Base-by-base conservation (phyloP, 441 rosid species). In the Aquilaria agallochum region DNA sequence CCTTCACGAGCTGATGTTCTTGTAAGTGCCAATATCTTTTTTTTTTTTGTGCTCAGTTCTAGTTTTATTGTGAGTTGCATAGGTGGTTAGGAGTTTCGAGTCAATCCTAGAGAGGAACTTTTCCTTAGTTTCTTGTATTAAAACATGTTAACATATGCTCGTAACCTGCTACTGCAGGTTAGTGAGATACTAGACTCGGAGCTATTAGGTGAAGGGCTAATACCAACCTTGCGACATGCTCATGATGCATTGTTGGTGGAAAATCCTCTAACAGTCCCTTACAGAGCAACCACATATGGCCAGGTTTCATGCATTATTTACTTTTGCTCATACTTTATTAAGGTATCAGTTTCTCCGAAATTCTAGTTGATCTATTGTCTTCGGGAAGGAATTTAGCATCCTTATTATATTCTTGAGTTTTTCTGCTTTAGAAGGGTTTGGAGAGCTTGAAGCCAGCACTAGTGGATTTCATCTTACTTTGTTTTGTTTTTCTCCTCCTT, bases 131-230 rank as follows among this genome's bases (percentile, higher is more conserved):
- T 15, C 27, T 54, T 2, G 57, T 14, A 2, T 31, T 40, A 10
- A 49, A 53, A 44, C 45, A 48, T 56, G 50, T 15, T 6, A 20
- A 36, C 6, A 34, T 65, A 13, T 40, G 40, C 9, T 56, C 50
- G 44, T 60, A 34, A 46, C 14, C 31, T 31, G 50, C 67, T 9
- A 58, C 42, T 69, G 64, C 78, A 95, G 99, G 98, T 95, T 3
- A 92, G 95, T 56, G 99, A 95, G 76, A 95, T 92, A 76, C 77
- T 95, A 66, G 98, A 95, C 72, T 95, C 98, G 10, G 98, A 92
- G 82, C 71, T 95, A 40, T 67, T 95, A 63, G 99, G 99, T 55
- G 99, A 95, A 82, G 99, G 99, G 67, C 78, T 95, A 14, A 92
- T 95, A 74, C 99, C 97, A 14, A 84, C 93, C 74, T 80, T 95